A percentile compares a stretch with the other conserved stretches of the same genome.
These are phyloP conservation scores for Bretschneidera sinensis DNA, from an alignment of 345 rosid genomes.

Conservation along the genomic window DNA sequence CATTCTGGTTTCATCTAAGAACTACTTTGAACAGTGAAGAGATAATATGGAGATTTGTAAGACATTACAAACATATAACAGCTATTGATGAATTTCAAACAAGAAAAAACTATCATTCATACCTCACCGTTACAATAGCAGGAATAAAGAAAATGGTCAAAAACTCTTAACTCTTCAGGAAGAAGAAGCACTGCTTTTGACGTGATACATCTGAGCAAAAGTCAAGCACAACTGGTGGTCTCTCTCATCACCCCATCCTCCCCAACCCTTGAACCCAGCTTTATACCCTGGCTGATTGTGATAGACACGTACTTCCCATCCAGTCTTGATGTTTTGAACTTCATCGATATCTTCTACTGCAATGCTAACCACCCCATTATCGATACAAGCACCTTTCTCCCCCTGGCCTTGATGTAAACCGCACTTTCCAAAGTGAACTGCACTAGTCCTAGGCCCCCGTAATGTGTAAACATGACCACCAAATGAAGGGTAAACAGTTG, in stretches of 20 bases:
- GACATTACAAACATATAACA: neutral
- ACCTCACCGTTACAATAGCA: slow-evolving; percentile 23
- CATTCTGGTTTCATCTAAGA: neutral
- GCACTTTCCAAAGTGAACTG: slow-evolving; percentile 93
- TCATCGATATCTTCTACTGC: slow-evolving; percentile 54
- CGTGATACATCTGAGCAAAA: slow-evolving; percentile 50
- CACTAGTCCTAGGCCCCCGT: slow-evolving; percentile 88
- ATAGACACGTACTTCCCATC: slow-evolving; percentile 54
- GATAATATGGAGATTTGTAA: slow-evolving; percentile 9
- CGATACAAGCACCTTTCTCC: slow-evolving; percentile 59
- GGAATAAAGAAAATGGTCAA: slow-evolving; percentile 10
- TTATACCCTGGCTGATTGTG: slow-evolving; percentile 82
- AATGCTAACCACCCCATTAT: slow-evolving; percentile 61
- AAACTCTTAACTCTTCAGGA: slow-evolving; percentile 21
- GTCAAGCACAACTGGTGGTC: slow-evolving; percentile 74
- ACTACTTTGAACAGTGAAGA: neutral
- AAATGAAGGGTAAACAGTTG: slow-evolving; percentile 87
- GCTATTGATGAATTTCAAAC: neutral
- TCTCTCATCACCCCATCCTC: slow-evolving; percentile 97
- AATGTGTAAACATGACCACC: slow-evolving; percentile 80
- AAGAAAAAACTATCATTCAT: slow-evolving; percentile 5
- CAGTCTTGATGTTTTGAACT: slow-evolving; percentile 50
- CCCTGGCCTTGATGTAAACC: slow-evolving; percentile 95
- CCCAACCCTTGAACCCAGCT: slow-evolving; percentile 99
- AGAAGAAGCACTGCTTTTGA: slow-evolving; percentile 7